Evolutionary conservation across 129 eudicot species (phyloP).

Genomic region (Arctium lappa): DNA sequence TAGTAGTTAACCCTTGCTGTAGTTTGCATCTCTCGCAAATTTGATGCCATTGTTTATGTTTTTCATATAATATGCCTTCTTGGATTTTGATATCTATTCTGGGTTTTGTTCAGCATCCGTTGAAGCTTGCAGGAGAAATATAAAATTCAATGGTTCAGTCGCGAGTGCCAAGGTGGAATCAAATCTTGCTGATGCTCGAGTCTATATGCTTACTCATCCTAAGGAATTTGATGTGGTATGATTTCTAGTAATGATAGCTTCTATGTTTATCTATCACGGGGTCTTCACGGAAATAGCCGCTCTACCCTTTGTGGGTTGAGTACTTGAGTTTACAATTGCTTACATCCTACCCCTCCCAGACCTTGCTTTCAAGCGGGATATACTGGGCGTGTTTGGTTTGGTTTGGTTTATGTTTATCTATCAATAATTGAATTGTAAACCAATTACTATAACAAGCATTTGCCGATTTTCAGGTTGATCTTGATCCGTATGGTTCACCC

Average conservation of each 20-base stretch:
- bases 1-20: no score
- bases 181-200: conserved; percentile 87
- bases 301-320: no score
- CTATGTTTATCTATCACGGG: background rate
- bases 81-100: background rate
- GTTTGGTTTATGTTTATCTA: background rate
- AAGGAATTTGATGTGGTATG: conserved; percentile 96
- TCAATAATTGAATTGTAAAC: background rate
- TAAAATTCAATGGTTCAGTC: conserved; percentile 81
- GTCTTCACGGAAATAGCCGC: no score
- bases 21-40: no score
- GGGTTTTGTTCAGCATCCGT: conserved; percentile 73
- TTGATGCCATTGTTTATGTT: background rate
- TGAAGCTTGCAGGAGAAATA: conserved; percentile 94
- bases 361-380: no score
- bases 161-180: conserved; percentile 89
- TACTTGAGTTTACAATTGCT: no score
- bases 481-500: conserved; percentile 96
- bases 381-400: no score
- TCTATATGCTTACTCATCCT: conserved; percentile 96
- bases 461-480: conserved; percentile 70
- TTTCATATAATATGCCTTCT: background rate
- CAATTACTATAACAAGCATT: background rate
- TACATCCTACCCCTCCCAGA: no score
- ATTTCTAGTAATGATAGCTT: background rate